phyloP scores from a whole-genome alignment of 2,329 filamentous ascomycete genomes.

The Beauveria sp. region DNA sequence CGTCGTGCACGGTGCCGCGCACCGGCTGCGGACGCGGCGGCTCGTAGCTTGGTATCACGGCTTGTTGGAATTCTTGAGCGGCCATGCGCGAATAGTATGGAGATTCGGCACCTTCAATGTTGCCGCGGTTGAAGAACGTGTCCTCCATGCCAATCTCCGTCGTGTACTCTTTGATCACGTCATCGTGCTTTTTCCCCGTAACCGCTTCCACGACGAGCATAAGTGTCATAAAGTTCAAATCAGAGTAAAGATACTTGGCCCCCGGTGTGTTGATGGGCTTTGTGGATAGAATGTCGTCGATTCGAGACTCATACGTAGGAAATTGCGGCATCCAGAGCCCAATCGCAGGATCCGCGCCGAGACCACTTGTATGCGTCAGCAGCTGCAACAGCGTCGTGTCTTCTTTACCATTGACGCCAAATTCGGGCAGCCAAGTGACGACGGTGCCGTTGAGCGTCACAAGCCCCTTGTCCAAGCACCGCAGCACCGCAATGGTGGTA shows the following conservation, averaged over 20 bases:
- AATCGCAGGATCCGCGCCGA: conserved; percentile 22
- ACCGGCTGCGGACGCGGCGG: conserved; percentile 29
- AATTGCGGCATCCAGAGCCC: conserved; percentile 18
- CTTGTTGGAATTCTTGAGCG: conserved; percentile 25
- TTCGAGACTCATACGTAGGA: conserved; percentile 17
- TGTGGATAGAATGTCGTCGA: conserved; percentile 21
- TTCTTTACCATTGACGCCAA: conserved; percentile 25
- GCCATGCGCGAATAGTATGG: conserved; percentile 22
- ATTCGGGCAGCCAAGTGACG: conserved; percentile 24
- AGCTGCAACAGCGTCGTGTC: conserved; percentile 26
- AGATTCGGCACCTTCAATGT: conserved; percentile 19
- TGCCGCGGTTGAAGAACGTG: conserved; percentile 28
- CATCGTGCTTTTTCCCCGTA: conserved; percentile 19
- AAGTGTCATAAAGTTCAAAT: conserved; percentile 28
- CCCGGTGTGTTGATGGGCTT: conserved; percentile 21
- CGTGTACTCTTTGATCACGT: conserved; percentile 20
- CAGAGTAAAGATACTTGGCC: conserved; percentile 25
- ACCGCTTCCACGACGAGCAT: conserved; percentile 23
- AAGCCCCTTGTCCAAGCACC: conserved; percentile 21
- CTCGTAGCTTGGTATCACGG: conserved; percentile 21
- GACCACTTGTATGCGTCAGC: conserved; percentile 27
- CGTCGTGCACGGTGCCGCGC: conserved; percentile 29
- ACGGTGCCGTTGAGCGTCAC: conserved; percentile 22
- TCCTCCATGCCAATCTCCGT: conserved; percentile 21
- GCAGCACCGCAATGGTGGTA: conserved; percentile 26